phyloP scores from a whole-genome alignment of 306 rosid species.

The Vigna nakashimae region DNA sequence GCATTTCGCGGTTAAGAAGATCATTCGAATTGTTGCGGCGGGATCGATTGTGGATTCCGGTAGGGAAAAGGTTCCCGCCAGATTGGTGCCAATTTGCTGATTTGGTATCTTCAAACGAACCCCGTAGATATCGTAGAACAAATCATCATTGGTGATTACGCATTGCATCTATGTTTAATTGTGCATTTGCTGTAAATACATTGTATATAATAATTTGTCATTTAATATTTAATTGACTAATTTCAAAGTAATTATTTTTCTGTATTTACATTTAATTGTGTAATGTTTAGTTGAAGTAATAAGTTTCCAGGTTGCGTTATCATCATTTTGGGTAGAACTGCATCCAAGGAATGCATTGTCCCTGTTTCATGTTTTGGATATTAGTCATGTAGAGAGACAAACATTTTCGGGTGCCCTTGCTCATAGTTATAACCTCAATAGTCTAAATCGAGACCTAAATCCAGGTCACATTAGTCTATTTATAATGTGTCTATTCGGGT shows the following conservation, averaged over 20 bases:
- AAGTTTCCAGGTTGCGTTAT: not conserved
- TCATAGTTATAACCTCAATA: not conserved
- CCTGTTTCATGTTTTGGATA: not conserved
- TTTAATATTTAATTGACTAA: not conserved
- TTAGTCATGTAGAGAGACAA: no score
- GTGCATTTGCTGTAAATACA: constrained; percentile 33
- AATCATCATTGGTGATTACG: not conserved
- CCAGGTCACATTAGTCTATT: not conserved
- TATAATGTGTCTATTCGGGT: not conserved
- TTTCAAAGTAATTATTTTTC: not conserved
- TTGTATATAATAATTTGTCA: constrained; percentile 39
- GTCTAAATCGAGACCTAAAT: no score
- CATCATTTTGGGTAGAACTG: not conserved
- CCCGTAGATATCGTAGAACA: not conserved
- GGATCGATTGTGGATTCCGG: constrained; percentile 64
- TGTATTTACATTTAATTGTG: not conserved
- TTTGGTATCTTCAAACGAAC: constrained; percentile 19
- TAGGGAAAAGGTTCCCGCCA: constrained; percentile 70
- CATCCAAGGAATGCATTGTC: not conserved
- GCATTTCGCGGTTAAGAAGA: constrained; percentile 82
- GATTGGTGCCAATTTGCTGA: constrained; percentile 70
- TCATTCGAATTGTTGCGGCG: constrained; percentile 61
- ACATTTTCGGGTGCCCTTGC: not conserved
- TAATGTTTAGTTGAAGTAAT: not conserved
- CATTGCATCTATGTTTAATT: constrained; percentile 19